Conservation (phyloP, 2,329 filamentous ascomycete genomes). For the Epichloe gansuensis region DNA sequence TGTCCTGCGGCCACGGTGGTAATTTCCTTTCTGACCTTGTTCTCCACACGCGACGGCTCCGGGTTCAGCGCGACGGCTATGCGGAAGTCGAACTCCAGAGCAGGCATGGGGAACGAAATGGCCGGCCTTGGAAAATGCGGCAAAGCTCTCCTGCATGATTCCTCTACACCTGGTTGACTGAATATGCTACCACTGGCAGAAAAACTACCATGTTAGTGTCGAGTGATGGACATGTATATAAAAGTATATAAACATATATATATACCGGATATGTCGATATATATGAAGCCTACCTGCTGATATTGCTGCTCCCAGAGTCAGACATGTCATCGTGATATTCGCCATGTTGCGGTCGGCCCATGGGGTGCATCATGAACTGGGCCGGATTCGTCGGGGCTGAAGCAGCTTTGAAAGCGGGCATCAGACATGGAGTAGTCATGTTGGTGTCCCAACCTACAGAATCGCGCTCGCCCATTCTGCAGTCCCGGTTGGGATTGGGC, state of each 20-base stretch:
- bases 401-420: not conserved
- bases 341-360: not conserved
- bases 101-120: conserved; percentile 31
- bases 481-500: conserved; percentile 9
- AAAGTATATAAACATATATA: not conserved
- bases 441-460: conserved; percentile 19
- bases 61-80: conserved; percentile 34
- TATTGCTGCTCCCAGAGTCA: conserved; percentile 7
- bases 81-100: conserved; percentile 36
- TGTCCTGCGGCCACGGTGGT: conserved; percentile 33
- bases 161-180: conserved; percentile 21
- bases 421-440: conserved; percentile 10
- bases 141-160: conserved; percentile 24
- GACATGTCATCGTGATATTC: conserved; percentile 7
- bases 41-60: conserved; percentile 29
- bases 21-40: conserved; percentile 33
- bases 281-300: conserved; percentile 4
- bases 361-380: conserved; percentile 1
- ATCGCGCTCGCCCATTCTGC: conserved; percentile 8
- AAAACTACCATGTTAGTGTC: not conserved
- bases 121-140: conserved; percentile 29
- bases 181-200: conserved; percentile 3
- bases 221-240: too few relatives aligned
- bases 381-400: not conserved
- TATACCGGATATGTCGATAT: not conserved